A percentile compares a stretch with the other conserved stretches of the same genome.
Evolutionary conservation across 768 basidiomycete genomes (phyloP).

Genomic region (Obba rivulosa): DNA sequence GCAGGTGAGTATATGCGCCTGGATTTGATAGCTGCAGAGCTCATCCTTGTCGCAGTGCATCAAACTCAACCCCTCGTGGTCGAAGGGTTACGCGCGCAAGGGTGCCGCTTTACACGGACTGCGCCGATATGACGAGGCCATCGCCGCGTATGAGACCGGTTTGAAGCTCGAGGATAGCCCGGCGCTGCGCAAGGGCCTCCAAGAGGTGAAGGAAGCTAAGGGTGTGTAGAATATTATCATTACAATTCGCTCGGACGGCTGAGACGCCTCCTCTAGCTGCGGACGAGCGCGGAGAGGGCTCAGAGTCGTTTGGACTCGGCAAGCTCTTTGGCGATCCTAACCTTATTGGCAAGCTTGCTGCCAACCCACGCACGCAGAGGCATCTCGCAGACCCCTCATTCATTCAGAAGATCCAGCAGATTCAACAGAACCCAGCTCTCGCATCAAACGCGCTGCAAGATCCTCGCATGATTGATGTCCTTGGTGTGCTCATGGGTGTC

Average conservation of each 20-base stretch:
- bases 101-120: constrained; percentile 91
- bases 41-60: constrained; percentile 51
- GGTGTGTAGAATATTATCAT: constrained; percentile 34
- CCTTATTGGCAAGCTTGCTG: constrained; percentile 75
- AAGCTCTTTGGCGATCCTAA: constrained; percentile 84
- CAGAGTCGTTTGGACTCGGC: constrained; percentile 58
- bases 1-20: constrained; percentile 49
- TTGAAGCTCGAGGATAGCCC: constrained; percentile 79
- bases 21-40: background rate
- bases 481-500: constrained; percentile 90
- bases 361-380: constrained; percentile 81
- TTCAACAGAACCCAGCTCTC: constrained; percentile 64
- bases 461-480: constrained; percentile 89
- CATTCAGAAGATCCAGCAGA: constrained; percentile 65
- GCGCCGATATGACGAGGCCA: constrained; percentile 74
- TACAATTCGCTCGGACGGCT: background rate
- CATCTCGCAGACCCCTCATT: constrained; percentile 83
- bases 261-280: constrained; percentile 19
- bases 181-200: constrained; percentile 78
- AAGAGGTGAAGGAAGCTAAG: constrained; percentile 84
- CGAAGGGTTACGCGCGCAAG: constrained; percentile 88
- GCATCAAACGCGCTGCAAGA: constrained; percentile 62
- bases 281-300: constrained; percentile 31
- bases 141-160: constrained; percentile 77
- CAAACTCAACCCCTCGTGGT: constrained; percentile 73